Percentiles rank a stretch among this genome's conserved stretches.
phyloP scores from a whole-genome alignment of 345 rosid genomes.

The Linum tenue region DNA sequence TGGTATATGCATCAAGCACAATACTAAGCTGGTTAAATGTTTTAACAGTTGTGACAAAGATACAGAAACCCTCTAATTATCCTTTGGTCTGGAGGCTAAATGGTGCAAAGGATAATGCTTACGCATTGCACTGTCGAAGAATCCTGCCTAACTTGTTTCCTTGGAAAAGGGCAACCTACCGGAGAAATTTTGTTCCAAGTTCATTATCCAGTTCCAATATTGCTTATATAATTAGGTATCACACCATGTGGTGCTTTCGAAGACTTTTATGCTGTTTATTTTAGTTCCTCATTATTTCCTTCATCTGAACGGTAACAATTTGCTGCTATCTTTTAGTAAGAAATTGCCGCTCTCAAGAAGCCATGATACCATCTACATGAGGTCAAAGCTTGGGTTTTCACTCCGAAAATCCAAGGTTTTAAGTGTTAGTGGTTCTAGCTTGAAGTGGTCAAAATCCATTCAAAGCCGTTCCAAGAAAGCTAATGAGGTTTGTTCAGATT shows the following conservation, averaged over 20 bases:
- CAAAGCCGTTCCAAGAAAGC: constrained; percentile 74
- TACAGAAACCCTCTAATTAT: constrained; percentile 40
- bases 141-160: constrained; percentile 68
- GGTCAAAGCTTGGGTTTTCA: constrained; percentile 80
- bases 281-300: neutral
- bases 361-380: constrained; percentile 71
- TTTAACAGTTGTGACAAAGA: constrained; percentile 43
- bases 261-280: constrained; percentile 18
- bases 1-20: neutral
- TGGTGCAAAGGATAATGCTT: constrained; percentile 27
- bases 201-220: constrained; percentile 28
- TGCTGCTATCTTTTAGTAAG: constrained; percentile 34
- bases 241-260: constrained; percentile 6
- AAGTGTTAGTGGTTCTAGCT: constrained; percentile 79
- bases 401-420: constrained; percentile 79
- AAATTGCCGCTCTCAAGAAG: constrained; percentile 58
- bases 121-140: constrained; percentile 33
- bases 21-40: constrained; percentile 8
- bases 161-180: constrained; percentile 70
- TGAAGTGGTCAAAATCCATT: constrained; percentile 94
- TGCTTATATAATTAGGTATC: constrained; percentile 53
- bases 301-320: constrained; percentile 15
- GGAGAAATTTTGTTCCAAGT: constrained; percentile 45
- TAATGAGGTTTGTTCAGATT: constrained; percentile 50
- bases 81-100: constrained; percentile 72